Percentiles rank a stretch among this genome's conserved stretches.
These are phyloP conservation scores for Talaromyces sp. DNA, from an alignment of 2,329 filamentous ascomycete genomes.

Conservation along the genomic window DNA sequence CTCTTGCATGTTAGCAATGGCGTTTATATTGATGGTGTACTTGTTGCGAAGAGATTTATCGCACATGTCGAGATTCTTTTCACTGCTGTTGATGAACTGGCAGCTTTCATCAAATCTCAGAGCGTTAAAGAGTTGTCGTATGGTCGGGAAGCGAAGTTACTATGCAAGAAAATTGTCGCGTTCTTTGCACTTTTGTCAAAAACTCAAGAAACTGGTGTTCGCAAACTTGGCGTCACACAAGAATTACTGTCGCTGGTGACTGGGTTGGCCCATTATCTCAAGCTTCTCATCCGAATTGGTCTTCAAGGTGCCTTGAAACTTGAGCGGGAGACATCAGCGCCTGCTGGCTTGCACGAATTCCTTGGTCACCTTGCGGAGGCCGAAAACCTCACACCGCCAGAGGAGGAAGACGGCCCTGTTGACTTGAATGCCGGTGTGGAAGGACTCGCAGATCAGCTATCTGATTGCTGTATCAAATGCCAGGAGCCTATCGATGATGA, in stretches of 20 bases:
- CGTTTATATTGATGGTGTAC: constrained; percentile 89
- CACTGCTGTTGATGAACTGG: constrained; percentile 80
- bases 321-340: constrained; percentile 76
- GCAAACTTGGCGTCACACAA: constrained; percentile 93
- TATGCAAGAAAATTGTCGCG: constrained; percentile 99
- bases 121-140: constrained; percentile 87
- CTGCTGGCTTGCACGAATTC: constrained; percentile 78
- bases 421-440: constrained; percentile 68
- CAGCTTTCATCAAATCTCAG: constrained; percentile 68
- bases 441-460: constrained; percentile 71
- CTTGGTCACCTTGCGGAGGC: constrained; percentile 81
- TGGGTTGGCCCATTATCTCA: constrained; percentile 93
- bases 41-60: constrained; percentile 95
- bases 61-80: constrained; percentile 94
- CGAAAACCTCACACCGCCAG: constrained; percentile 67
- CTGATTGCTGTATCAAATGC: constrained; percentile 82
- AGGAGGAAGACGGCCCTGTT: constrained; percentile 65
- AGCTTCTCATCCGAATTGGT: constrained; percentile 95
- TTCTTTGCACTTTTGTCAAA: constrained; percentile 96
- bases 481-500: constrained; percentile 91
- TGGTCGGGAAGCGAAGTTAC: constrained; percentile 90
- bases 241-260: constrained; percentile 97
- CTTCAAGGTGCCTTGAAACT: constrained; percentile 89
- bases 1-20: constrained; percentile 97
- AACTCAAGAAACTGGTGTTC: constrained; percentile 85